Base-by-base conservation (phyloP, 495 filamentous ascomycete species). In the Trypethelium eluteriae region DNA sequence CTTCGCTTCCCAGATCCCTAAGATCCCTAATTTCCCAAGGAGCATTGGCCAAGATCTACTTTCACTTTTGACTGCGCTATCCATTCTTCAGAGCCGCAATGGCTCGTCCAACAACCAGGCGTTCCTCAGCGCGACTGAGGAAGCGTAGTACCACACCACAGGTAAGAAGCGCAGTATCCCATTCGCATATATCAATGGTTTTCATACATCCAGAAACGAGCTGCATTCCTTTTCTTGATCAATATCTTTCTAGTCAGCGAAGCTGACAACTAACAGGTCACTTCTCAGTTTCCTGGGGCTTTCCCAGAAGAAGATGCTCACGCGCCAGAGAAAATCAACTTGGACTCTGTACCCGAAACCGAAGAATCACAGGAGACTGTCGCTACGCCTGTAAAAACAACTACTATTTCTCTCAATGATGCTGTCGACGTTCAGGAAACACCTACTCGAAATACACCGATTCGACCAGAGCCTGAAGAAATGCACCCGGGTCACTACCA, bases 401-500 rank as follows among this genome's bases (percentile, higher is more conserved):
- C 53, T 59, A 59, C 11, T n/a, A 4, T 59, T 7, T 4, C 53
- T 59, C 53, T 59, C 32, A 59, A 59, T 7, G 50, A 62, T 14
- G 47, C 25, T 18, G 56, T 34, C 18, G 66, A 41, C 6, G n/a
- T 39, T 16, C 35, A 65, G 32, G 38, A 46, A 6, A 77, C 76
- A 4, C 77, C 77, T 10, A 72, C 70, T 63, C 68, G 71, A 46
- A 65, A 53, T 16, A 74, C 74, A 0, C 75, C 74, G 3, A 75
- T 76, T 64, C 67, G 70, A 57, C 76, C 77, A 7, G 38, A 64
- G 12, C 66, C 67, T 9, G 65, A 71, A 59, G 75, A 77, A 62
- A 78, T 78, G 74, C 77, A 79, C 61, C 76, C 77, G 5, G 50
- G 69, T 14, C 70, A 71, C 10, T 69, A 76, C 47, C 76, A 79